phyloP scores from a whole-genome alignment of 148 eudicot genomes.

The Bassia scoparia region DNA sequence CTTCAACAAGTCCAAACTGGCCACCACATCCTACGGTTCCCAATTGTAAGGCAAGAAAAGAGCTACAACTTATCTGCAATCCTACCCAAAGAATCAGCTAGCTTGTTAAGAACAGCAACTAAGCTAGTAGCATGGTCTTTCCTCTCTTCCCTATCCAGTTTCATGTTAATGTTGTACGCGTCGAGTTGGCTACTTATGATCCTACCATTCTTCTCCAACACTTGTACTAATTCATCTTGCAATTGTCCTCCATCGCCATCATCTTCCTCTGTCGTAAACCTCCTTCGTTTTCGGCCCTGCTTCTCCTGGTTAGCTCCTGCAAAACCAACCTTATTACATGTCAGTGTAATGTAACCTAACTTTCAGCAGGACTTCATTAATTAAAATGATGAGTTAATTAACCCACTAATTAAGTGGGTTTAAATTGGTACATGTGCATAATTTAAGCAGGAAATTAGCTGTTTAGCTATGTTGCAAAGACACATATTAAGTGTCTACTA shows the following conservation, averaged over 20 bases:
- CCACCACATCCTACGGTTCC: background rate
- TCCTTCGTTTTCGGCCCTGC: constrained; percentile 58
- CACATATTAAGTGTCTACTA: too few species aligned
- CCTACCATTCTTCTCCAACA: constrained; percentile 68
- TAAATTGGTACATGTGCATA: too few species aligned
- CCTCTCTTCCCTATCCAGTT: constrained; percentile 68
- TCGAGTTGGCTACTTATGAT: constrained; percentile 59
- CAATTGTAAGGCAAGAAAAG: background rate
- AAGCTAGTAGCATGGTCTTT: constrained; percentile 60
- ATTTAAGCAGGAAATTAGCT: too few species aligned
- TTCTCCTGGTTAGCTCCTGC: constrained; percentile 45
- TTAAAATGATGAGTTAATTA: too few species aligned
- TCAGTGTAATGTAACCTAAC: too few species aligned
- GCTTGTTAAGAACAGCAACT: constrained; percentile 66
- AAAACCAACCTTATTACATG: background rate
- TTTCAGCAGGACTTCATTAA: too few species aligned
- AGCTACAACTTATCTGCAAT: constrained; percentile 90
- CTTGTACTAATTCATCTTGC: constrained; percentile 47
- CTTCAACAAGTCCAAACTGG: too few species aligned
- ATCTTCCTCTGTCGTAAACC: constrained; percentile 36
- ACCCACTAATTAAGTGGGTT: too few species aligned
- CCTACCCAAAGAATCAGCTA: constrained; percentile 80
- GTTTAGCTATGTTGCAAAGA: too few species aligned
- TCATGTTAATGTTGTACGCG: constrained; percentile 60
- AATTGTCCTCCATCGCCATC: background rate